Evolutionary conservation across 176 grass and related monocot species (phyloP), one percentile per base, ranked within the genome.

Genomic region (Zoysia pacifica): DNA sequence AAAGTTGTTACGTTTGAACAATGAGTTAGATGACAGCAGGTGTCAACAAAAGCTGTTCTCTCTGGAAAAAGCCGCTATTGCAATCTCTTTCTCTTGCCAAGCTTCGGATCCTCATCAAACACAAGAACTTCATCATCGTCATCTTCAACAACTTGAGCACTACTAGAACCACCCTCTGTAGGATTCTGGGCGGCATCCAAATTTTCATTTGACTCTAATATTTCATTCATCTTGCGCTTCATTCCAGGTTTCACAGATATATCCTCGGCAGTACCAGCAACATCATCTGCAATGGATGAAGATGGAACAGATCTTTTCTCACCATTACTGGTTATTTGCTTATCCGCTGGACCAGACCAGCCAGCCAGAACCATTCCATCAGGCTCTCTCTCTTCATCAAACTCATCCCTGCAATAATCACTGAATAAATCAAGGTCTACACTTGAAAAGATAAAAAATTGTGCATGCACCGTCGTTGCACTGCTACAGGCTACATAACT

Each of bases 301-400:
- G 79, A 74, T 16, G 86, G 78, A 28, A 51, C 18, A 0, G 73
- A 62, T 71, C 66, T 93, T 74, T 76, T 91, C n/a, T 86, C 88
- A 9, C 93, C 88, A 9, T 99, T 99, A 64, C 86, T 84, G n/a
- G 76, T 76, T 14, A 77, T 39, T 67, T 85, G 69, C 55, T 88
- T 90, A 62, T 85, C 83, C 47, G 62, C 80, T 69, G 79, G 84
- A 63, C 76, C 84, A 41, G 89, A 93, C 97, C 93, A 96, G 52
- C 97, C 97, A 77, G 82, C 88, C 9, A 99, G 84, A 63, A 91
- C 90, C 90, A 99, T 93, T 72, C 97, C 84, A 8, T 99, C 93
- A 46, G 90, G 97, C 62, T 99, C 93, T 72, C 93, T 99, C 73
- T 99, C 97, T 47, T 68, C 84, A 7, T 96, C 84, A 4, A 99